Conservation (phyloP, 306 rosid genomes). For the Quercus engelmannii region DNA sequence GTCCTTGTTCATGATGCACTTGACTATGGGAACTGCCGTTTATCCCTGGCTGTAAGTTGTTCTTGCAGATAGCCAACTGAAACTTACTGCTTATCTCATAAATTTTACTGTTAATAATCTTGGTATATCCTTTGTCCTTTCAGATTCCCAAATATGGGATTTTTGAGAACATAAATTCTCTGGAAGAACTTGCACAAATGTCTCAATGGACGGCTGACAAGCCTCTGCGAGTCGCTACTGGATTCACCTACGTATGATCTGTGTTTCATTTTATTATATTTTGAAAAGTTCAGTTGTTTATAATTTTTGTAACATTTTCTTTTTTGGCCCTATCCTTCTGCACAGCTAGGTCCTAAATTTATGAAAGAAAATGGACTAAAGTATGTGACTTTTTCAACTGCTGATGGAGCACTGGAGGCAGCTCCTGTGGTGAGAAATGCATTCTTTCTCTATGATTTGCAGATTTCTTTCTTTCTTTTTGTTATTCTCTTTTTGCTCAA, state of each 20-base stretch:
- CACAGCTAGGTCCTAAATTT: conserved; percentile 67
- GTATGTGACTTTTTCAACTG: no score
- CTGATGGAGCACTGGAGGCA: no score
- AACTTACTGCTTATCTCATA: no score
- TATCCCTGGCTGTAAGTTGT: conserved; percentile 79
- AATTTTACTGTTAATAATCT: no score
- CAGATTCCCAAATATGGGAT: no score
- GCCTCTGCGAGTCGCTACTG: conserved; percentile 94
- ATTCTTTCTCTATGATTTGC: no score
- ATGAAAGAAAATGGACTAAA: no score
- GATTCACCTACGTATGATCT: conserved; percentile 72
- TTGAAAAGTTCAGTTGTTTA: not conserved
- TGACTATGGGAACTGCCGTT: conserved; percentile 79
- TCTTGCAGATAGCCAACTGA: no score
- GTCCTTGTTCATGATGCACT: conserved; percentile 81
- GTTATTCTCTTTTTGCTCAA: no score
- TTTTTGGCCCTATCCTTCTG: conserved; percentile 7
- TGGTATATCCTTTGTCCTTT: no score
- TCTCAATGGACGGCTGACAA: conserved; percentile 75
- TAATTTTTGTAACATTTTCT: not conserved
- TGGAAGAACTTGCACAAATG: conserved; percentile 75
- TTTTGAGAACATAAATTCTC: conserved; percentile 28
- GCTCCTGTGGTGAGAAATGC: no score
- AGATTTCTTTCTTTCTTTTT: no score
- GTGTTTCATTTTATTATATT: not conserved